Conservation (phyloP, 1,284 basidiomycete genomes). For the Marasmius fiardii region DNA sequence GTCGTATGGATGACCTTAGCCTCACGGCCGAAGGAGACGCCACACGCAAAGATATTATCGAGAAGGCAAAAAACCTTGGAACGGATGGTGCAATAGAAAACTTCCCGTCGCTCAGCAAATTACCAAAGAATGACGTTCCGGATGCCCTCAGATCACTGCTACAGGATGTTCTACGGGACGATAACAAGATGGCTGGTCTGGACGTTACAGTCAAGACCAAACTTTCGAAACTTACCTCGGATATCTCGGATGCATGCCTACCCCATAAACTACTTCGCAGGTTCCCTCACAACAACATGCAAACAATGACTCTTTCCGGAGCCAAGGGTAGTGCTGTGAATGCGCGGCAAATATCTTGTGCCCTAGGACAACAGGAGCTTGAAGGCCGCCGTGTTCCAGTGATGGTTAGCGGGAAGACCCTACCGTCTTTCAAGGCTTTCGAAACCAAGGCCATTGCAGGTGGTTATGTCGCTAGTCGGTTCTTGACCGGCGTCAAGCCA, state of each 20-base stretch:
- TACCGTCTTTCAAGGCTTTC: slow-evolving; percentile 96
- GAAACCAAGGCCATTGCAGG: slow-evolving; percentile 97
- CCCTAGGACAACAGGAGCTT: slow-evolving; percentile 95
- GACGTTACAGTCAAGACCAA: slow-evolving; percentile 91
- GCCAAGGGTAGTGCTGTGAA: slow-evolving; percentile 99
- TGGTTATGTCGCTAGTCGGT: slow-evolving; percentile 99
- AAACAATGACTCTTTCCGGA: slow-evolving; percentile 97
- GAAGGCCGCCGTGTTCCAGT: slow-evolving; percentile 98
- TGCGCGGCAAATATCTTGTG: slow-evolving; percentile 96
- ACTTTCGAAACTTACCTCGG: slow-evolving; percentile 82
- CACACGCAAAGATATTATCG: slow-evolving; percentile 68
- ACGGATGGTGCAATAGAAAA: slow-evolving; percentile 89
- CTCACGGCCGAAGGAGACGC: slow-evolving; percentile 83
- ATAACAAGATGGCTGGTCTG: slow-evolving; percentile 95
- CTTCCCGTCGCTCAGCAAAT: slow-evolving; percentile 67
- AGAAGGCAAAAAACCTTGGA: slow-evolving; percentile 71
- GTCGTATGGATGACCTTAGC: slow-evolving; percentile 97
- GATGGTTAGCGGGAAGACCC: slow-evolving; percentile 98
- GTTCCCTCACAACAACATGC: slow-evolving; percentile 99
- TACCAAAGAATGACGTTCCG: slow-evolving; percentile 49
- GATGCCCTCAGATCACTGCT: slow-evolving; percentile 59
- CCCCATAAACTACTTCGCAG: slow-evolving; percentile 87
- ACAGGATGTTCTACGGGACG: slow-evolving; percentile 95
- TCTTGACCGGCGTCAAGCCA: slow-evolving; percentile 97
- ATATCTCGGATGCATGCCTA: slow-evolving; percentile 87